phyloP scores from a whole-genome alignment of 2,329 filamentous ascomycete species.

The Diplodia scrobiculata region DNA sequence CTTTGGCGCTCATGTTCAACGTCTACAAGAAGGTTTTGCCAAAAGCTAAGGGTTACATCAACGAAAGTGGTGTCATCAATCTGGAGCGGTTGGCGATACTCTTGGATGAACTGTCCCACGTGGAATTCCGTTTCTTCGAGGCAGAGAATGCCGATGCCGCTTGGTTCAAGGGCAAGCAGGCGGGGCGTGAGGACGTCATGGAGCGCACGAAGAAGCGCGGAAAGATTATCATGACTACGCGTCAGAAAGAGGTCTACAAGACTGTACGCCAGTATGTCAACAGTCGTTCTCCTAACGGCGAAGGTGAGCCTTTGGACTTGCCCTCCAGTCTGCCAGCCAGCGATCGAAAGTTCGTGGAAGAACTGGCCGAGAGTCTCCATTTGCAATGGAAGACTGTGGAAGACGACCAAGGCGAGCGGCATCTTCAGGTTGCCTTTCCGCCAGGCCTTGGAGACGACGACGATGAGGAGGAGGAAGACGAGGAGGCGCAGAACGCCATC shows the following conservation, averaged over 20 bases:
- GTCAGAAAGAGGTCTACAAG: conserved; percentile 80
- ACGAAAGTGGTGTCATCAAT: conserved; percentile 91
- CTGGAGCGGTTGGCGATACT: conserved; percentile 75
- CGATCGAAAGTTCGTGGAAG: conserved; percentile 91
- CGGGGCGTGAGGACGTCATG: conserved; percentile 68
- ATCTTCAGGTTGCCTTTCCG: conserved; percentile 65
- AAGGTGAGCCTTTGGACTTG: conserved; percentile 66
- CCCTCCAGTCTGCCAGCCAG: conserved; percentile 72
- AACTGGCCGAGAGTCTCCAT: conserved; percentile 71
- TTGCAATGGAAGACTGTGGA: conserved; percentile 66
- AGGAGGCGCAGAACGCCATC: conserved; percentile 81
- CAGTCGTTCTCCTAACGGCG: conserved; percentile 58
- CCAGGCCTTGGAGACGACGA: conserved; percentile 54
- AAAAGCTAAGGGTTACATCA: conserved; percentile 89
- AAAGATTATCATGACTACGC: conserved; percentile 72
- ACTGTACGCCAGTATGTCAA: conserved; percentile 80
- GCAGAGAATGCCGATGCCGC: conserved; percentile 82
- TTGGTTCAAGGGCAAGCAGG: conserved; percentile 87
- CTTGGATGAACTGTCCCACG: conserved; percentile 79
- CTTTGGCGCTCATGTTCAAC: conserved; percentile 93
- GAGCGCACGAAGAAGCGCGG: conserved; percentile 61
- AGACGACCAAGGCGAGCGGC: conserved; percentile 64
- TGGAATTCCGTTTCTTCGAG: conserved; percentile 92
- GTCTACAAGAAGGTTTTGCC: conserved; percentile 91
- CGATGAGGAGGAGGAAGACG: conserved; percentile 71